These are phyloP conservation scores for Barnettozyma populi DNA, from an alignment of 805 yeast genomes.

Conservation along the genomic window DNA sequence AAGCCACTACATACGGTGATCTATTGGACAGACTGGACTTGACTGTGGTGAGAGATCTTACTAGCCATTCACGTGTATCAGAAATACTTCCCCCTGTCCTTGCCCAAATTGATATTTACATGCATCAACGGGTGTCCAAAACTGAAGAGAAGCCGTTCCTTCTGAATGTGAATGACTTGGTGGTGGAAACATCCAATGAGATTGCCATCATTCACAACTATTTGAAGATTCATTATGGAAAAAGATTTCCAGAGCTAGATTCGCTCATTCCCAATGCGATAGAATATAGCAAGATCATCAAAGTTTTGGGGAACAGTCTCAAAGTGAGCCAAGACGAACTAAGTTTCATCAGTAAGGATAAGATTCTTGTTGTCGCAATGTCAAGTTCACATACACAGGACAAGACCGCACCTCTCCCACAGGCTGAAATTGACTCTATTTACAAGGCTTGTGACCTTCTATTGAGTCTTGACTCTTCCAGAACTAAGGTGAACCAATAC, in stretches of 20 bases:
- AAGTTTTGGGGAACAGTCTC: constrained; percentile 45
- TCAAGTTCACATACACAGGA: constrained; percentile 50
- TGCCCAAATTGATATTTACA: constrained; percentile 14
- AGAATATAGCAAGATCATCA: constrained; percentile 52
- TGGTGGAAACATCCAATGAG: constrained; percentile 51
- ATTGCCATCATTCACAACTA: constrained; percentile 43
- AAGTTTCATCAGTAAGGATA: constrained; percentile 51
- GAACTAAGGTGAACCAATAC: constrained; percentile 41
- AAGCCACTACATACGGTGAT: neutral
- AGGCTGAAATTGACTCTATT: constrained; percentile 33
- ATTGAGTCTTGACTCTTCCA: constrained; percentile 38
- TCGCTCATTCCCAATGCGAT: constrained; percentile 55
- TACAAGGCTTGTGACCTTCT: constrained; percentile 43
- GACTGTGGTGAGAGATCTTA: constrained; percentile 13
- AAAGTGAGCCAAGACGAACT: constrained; percentile 22
- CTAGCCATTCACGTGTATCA: constrained; percentile 10
- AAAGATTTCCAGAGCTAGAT: constrained; percentile 68
- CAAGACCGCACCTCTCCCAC: constrained; percentile 26
- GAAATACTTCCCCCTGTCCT: constrained; percentile 15
- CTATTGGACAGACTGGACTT: constrained; percentile 8
- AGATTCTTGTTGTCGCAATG: constrained; percentile 67
- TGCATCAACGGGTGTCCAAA: constrained; percentile 18
- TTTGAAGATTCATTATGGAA: constrained; percentile 46
- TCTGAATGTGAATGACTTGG: constrained; percentile 46
- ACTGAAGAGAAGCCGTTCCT: constrained; percentile 44